These are phyloP conservation scores for Fraxinus greggii DNA, from an alignment of 305 asterid genomes.

Conservation along the genomic window DNA sequence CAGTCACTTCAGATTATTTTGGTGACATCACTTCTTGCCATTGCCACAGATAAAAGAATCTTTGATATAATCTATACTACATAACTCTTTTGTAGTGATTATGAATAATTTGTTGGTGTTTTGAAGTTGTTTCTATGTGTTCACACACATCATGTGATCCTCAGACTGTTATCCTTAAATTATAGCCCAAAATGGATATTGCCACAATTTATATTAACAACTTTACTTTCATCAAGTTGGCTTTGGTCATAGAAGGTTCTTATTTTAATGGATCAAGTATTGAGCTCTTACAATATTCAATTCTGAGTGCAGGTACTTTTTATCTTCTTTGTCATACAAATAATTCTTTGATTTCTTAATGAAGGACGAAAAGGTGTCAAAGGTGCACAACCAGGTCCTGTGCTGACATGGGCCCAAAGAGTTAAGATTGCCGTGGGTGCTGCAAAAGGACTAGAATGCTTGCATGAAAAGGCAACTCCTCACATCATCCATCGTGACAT, in stretches of 20 bases:
- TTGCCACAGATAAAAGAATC: not conserved
- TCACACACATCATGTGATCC: not conserved
- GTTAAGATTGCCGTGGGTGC: constrained; percentile 83
- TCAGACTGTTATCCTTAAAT: not conserved
- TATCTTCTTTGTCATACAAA: not conserved
- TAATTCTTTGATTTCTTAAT: constrained; percentile 18
- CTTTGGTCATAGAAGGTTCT: not conserved
- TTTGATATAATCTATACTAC: not conserved
- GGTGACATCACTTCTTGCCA: not conserved
- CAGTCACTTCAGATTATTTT: constrained; percentile 23
- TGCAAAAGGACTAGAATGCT: constrained; percentile 75
- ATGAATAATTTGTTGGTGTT: not conserved
- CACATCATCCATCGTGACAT: constrained; percentile 79
- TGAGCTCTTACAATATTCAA: not conserved
- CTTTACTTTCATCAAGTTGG: constrained; percentile 12
- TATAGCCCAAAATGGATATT: not conserved
- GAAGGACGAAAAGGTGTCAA: constrained; percentile 81
- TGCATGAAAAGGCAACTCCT: constrained; percentile 76
- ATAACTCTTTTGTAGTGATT: not conserved
- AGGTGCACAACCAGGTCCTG: constrained; percentile 89
- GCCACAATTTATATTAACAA: not conserved
- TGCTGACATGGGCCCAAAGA: constrained; percentile 68
- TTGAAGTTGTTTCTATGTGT: not conserved
- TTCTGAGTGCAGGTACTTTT: not conserved
- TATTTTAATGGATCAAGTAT: not conserved